A percentile compares a stretch with the other conserved stretches of the same genome.
Conservation (phyloP, 805 yeast species). For the Candida morakotiae region DNA sequence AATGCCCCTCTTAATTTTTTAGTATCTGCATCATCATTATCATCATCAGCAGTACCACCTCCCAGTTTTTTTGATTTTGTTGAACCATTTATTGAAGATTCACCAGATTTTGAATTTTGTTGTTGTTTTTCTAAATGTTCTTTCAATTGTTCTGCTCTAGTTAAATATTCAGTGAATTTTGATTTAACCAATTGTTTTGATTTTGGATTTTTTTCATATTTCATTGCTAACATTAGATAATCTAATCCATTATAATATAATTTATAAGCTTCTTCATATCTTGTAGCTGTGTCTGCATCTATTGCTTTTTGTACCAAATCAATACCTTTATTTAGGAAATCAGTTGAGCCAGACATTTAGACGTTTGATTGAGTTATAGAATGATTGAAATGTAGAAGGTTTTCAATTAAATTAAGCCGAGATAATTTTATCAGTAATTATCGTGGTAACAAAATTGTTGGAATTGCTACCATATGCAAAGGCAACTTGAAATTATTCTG, state of each 20-base stretch:
- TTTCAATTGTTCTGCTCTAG: conserved; percentile 91
- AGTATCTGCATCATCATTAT: conserved; percentile 62
- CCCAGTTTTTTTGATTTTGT: conserved; percentile 53
- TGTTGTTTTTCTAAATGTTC: conserved; percentile 73
- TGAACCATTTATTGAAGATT: conserved; percentile 52
- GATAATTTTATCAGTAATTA: too few relatives aligned
- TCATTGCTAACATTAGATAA: conserved; percentile 91
- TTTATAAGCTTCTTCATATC: conserved; percentile 91
- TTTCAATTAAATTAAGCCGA: too few relatives aligned
- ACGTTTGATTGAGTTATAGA: too few relatives aligned
- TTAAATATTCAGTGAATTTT: conserved; percentile 85
- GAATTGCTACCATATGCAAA: too few relatives aligned
- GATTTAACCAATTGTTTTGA: conserved; percentile 85
- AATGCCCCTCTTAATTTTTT: conserved; percentile 88
- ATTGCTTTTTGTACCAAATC: conserved; percentile 92
- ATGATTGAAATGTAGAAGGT: too few relatives aligned
- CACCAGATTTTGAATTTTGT: conserved; percentile 44
- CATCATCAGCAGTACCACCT: conserved; percentile 54
- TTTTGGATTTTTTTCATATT: conserved; percentile 84
- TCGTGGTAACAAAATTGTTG: too few relatives aligned
- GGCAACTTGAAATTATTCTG: too few relatives aligned
- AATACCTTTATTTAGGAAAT: conserved; percentile 90
- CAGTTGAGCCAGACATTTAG: conserved; percentile 41
- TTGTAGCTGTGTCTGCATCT: conserved; percentile 85
- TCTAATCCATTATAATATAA: conserved; percentile 90